phyloP scores from a whole-genome alignment of 208 protist genomes.

The Acanthamoeba castellanii region DNA sequence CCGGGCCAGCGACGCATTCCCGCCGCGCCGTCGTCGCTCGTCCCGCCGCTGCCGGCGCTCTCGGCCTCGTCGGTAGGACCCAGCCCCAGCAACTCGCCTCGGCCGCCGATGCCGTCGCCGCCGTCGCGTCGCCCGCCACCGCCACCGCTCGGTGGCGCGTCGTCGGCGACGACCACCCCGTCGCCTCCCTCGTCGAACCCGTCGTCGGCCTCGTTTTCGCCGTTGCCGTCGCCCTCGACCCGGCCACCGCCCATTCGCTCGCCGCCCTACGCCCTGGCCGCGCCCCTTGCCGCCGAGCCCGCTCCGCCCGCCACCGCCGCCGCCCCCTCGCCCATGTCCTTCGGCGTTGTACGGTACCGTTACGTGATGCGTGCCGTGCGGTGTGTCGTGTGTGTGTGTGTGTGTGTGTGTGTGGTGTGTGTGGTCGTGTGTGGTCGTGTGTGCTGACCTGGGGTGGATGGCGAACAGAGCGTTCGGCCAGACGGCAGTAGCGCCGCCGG shows the following conservation, averaged over 20 bases:
- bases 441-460: no score
- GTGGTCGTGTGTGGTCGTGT: no score
- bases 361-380: no score
- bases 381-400: not conserved
- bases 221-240: not conserved
- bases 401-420: no score
- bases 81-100: not conserved
- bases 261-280: not conserved
- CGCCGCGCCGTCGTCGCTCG: not conserved
- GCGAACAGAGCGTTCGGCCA: not conserved
- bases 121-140: not conserved
- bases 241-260: not conserved
- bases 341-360: not conserved
- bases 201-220: not conserved
- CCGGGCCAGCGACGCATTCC: not conserved
- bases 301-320: not conserved
- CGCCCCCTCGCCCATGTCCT: not conserved
- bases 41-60: not conserved
- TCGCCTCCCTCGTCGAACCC: not conserved
- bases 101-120: slow-evolving; percentile 1
- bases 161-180: not conserved
- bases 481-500: not conserved
- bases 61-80: not conserved
- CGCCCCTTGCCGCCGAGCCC: not conserved
- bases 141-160: not conserved